Conservation (phyloP, 371 early-diverging fungal genomes). For the Rhizopus sp. region DNA sequence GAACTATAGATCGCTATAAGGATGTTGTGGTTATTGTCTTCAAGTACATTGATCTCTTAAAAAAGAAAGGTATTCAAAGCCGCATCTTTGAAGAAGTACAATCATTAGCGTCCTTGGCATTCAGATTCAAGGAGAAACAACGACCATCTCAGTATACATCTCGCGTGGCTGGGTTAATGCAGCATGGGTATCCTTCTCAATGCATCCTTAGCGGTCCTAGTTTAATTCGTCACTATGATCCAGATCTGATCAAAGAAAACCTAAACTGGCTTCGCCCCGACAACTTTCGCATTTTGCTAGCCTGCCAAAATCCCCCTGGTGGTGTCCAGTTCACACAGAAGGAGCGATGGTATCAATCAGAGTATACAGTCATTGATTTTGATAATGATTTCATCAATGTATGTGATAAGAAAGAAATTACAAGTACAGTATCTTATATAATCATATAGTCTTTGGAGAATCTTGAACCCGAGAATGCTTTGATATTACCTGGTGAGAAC, state of each 20-base stretch:
- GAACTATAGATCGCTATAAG: constrained; percentile 58
- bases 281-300: constrained; percentile 65
- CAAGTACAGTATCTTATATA: not conserved
- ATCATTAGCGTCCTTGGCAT: constrained; percentile 68
- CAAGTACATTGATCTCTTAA: constrained; percentile 85
- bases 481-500: constrained; percentile 78
- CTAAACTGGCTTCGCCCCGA: constrained; percentile 66
- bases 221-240: constrained; percentile 64
- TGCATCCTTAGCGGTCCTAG: constrained; percentile 73
- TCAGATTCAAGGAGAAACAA: constrained; percentile 85
- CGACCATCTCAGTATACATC: constrained; percentile 63
- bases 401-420: not conserved
- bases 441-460: constrained; percentile 39
- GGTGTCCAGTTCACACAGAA: constrained; percentile 50
- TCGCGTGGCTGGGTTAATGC: constrained; percentile 63
- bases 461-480: constrained; percentile 48
- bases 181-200: constrained; percentile 67
- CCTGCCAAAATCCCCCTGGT: constrained; percentile 47
- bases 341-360: constrained; percentile 84
- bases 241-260: constrained; percentile 59
- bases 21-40: constrained; percentile 82
- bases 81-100: constrained; percentile 81
- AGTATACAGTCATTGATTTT: constrained; percentile 75
- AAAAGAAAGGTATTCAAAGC: constrained; percentile 66
- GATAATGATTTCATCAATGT: constrained; percentile 58